Base-by-base conservation (phyloP, 345 rosid genomes). In the Salix udensis region DNA sequence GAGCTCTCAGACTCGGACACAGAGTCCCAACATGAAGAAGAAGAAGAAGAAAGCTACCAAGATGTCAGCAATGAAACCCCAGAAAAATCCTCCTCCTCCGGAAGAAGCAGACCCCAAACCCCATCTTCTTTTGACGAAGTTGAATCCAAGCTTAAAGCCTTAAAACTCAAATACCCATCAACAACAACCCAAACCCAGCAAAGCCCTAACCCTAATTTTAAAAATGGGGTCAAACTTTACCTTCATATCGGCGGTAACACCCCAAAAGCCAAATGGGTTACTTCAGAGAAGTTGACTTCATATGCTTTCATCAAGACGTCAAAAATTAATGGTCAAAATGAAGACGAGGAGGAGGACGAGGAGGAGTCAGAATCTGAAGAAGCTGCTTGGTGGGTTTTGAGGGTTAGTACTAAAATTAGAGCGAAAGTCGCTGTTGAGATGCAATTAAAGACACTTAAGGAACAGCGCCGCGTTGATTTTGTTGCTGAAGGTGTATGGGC, bases 401-500 rank as follows among this genome's bases (percentile, higher is more conserved):
- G 88, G 83, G 88, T 92, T n/a, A 82, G 91, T 12, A 76, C 39
- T 55, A 92, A 89, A 82, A 72, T 92, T 52, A 84, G 84, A 4
- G 95, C 79, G 4, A 92, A 86, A 58, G 88, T 92, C 18, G 72
- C 87, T 2, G 84, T 66, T n/a, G 92, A 85, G 71, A 74, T 91
- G 98, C 96, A 92, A 71, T 74, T 93, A 78, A 96, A 90, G 83
- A 89, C 87, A 24, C 85, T 86, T 23, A 88, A 85, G 80, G 91
- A 90, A 74, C 98, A 96, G 82, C 89, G 86, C 76, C 96, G 99
- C 30, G 94, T 91, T 81, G 98, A 96, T 86, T 96, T 94, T 77
- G 98, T 92, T 13, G 89, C 96, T 16, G 79, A 76, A 62, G 99
- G 91, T 68, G 97, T 93, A 60, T 92, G 99, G 98, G 99, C 99